A percentile compares a stretch with the other conserved stretches of the same genome.
phyloP scores from a whole-genome alignment of 2,329 filamentous ascomycete species.

The Pseudogymnoascus sp. region DNA sequence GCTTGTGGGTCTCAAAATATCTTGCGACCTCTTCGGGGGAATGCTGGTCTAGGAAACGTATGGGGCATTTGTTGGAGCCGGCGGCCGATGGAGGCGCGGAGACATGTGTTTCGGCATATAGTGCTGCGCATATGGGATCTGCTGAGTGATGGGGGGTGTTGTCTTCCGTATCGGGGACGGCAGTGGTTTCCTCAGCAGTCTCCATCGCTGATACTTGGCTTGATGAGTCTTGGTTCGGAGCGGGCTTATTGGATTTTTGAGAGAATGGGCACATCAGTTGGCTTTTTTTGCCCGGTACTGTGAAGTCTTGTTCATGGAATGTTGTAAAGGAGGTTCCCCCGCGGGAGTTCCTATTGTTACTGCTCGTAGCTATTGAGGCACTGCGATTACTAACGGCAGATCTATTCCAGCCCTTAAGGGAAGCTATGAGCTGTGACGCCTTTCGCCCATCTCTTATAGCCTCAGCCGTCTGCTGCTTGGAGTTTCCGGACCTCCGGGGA shows the following conservation, averaged over 20 bases:
- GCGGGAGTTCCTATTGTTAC: conserved; percentile 35
- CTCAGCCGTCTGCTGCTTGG: conserved; percentile 54
- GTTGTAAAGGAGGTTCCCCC: conserved; percentile 54
- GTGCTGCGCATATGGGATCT: conserved; percentile 59
- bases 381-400: conserved; percentile 28
- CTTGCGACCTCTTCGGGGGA: conserved; percentile 87
- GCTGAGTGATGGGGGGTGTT: conserved; percentile 42
- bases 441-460: conserved; percentile 59
- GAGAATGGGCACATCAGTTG: conserved; percentile 75
- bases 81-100: conserved; percentile 40
- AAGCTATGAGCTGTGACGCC: conserved; percentile 48
- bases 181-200: conserved; percentile 11
- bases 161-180: conserved; percentile 30
- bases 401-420: conserved; percentile 39
- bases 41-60: conserved; percentile 86
- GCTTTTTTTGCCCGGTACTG: conserved; percentile 74
- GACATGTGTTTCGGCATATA: conserved; percentile 50
- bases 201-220: conserved; percentile 22
- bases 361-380: conserved; percentile 27
- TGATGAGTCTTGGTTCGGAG: conserved; percentile 20
- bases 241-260: conserved; percentile 16
- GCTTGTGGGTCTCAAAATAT: conserved; percentile 93
- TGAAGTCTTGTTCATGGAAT: conserved; percentile 82
- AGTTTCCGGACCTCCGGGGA: conserved; percentile 23
- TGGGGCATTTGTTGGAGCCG: conserved; percentile 70